Base-by-base conservation (phyloP, 306 rosid species). In the Fragaria vesca region DNA sequence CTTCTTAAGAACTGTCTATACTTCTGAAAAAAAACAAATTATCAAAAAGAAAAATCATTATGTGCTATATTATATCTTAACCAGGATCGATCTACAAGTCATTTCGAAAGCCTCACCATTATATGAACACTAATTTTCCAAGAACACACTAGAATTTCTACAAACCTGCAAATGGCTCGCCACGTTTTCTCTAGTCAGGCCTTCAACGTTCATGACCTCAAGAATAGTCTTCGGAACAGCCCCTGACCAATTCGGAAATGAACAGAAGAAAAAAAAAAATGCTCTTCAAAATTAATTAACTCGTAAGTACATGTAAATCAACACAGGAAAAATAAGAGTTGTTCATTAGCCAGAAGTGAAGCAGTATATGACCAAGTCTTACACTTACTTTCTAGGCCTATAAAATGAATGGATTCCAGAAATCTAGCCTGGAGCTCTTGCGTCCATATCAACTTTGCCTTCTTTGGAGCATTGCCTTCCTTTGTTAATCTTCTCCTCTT, bases 111-210 rank as follows among this genome's bases (percentile, higher is more conserved):
- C 57, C 4, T 54, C 1, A 55, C 28, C 4, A n/a, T 55, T 32
- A 32, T 32, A 32, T 32, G 36, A 32, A 32, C 36, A 32, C 36
- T 32, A 32, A 32, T 30, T 30, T 30, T 30, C 32, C 32, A 30
- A 30, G 32, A 30, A 0, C 0, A 30, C 32, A 54, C 20, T 21
- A 58, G 40, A 4, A 62, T 28, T 71, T 65, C 45, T 16, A 65
- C 61, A 62, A 63, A 75, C 79, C 79, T 75, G 79, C 79, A 75
- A 63, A 75, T 75, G 79, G 34, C 79, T 75, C 21, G 79, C 79
- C 1, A 75, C 61, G 5, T 75, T 75, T 63, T 63, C 79, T 63
- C 79, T 62, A 6, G 79, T 63, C 38, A 75, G 52, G 15, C 63
- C 79, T 63, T 32, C 48, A 16, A 75, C 62, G 24, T 75, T 75